Conservation (phyloP, 345 rosid genomes). For the Diplotaxis tenuifolia region DNA sequence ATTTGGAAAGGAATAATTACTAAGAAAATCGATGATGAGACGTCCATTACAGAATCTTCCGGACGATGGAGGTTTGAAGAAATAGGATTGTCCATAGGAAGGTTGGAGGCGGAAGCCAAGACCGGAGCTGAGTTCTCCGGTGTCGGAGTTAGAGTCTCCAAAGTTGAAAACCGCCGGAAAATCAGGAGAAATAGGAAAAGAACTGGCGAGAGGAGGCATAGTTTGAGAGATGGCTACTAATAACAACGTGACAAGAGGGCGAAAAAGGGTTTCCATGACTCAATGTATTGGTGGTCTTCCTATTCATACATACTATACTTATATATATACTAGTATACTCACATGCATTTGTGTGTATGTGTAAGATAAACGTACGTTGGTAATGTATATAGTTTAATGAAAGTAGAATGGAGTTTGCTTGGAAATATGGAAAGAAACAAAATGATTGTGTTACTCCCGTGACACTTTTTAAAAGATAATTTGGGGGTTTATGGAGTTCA, state of each 20-base stretch:
- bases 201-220: slow-evolving; percentile 1
- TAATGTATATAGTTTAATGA: neutral
- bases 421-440: slow-evolving; percentile 25
- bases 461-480: neutral
- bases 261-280: slow-evolving; percentile 12
- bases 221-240: slow-evolving; percentile 2
- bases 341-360: neutral
- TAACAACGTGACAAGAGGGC: neutral
- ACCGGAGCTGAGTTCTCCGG: slow-evolving; percentile 53
- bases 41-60: slow-evolving; percentile 54
- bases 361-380: neutral
- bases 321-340: neutral
- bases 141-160: slow-evolving; percentile 59
- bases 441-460: slow-evolving; percentile 26
- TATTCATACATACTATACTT: neutral
- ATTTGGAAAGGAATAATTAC: slow-evolving; percentile 25
- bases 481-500: neutral
- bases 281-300: neutral
- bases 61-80: slow-evolving; percentile 40
- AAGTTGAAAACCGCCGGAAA: slow-evolving; percentile 60
- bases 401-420: slow-evolving; percentile 27
- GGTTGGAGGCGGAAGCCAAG: slow-evolving; percentile 31
- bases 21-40: slow-evolving; percentile 51
- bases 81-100: slow-evolving; percentile 45
- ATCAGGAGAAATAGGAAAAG: slow-evolving; percentile 26